Conservation (phyloP, 441 rosid genomes). For the Pelargonium myrrhifolium region DNA sequence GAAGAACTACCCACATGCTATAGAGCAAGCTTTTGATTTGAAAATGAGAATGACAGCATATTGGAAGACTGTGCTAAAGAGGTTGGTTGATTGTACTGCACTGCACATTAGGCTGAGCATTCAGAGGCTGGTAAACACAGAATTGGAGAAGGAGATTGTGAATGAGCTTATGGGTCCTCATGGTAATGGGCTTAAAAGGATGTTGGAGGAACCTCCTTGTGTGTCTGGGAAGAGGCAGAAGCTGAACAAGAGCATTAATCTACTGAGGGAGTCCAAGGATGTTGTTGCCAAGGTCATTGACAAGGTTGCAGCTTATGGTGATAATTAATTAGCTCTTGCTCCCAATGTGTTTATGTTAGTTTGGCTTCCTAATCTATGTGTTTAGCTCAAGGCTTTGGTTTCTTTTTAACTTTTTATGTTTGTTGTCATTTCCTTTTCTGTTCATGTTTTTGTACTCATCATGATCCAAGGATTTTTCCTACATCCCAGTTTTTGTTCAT, state of each 20-base stretch:
- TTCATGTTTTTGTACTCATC: no score
- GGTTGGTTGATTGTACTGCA: slow-evolving; percentile 30
- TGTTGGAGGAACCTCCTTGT: slow-evolving; percentile 18
- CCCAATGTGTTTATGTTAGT: no score
- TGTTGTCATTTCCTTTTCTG: no score
- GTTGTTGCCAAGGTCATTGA: slow-evolving; percentile 27
- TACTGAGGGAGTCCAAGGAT: slow-evolving; percentile 33
- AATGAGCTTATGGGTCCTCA: slow-evolving; percentile 9
- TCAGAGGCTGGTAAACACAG: slow-evolving; percentile 24
- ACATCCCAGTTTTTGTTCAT: no score
- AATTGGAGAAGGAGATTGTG: slow-evolving; percentile 29
- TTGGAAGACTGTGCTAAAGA: slow-evolving; percentile 22
- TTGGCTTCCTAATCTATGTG: no score
- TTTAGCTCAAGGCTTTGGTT: no score
- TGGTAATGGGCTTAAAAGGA: slow-evolving; percentile 22
- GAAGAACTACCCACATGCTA: not conserved
- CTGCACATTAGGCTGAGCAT: slow-evolving; percentile 22
- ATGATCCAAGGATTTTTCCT: no score
- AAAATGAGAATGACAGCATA: slow-evolving; percentile 26
- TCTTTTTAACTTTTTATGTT: no score
- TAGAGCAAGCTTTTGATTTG: slow-evolving; percentile 32
- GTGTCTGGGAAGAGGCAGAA: slow-evolving; percentile 27
- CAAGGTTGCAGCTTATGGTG: no score
- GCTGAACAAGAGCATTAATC: slow-evolving; percentile 33
- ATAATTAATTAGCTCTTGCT: no score